phyloP scores from a whole-genome alignment of 2,329 filamentous ascomycete genomes.

The Phialophora expanda region DNA sequence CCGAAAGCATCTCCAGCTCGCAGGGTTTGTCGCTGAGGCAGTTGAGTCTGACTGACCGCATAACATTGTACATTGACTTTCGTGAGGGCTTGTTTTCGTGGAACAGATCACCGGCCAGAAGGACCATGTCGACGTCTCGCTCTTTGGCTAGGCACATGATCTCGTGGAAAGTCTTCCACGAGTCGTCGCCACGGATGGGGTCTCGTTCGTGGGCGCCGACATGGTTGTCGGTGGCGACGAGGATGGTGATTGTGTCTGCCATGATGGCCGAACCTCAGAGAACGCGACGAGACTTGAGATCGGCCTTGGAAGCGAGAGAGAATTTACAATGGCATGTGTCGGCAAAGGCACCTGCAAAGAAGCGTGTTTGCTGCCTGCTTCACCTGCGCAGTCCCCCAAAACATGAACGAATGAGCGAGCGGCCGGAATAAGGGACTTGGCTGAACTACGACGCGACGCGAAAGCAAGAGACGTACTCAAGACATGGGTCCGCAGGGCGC shows the following conservation, averaged over 20 bases:
- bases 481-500: neutral
- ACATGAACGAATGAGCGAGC: neutral
- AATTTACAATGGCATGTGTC: neutral
- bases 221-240: conserved; percentile 96
- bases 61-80: conserved; percentile 96
- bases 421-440: neutral
- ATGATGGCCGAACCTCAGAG: conserved; percentile 44
- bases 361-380: conserved; percentile 27
- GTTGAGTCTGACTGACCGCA: conserved; percentile 90
- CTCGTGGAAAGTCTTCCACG: conserved; percentile 95
- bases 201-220: conserved; percentile 96
- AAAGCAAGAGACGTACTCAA: neutral
- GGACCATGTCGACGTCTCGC: conserved; percentile 95
- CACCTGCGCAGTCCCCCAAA: neutral
- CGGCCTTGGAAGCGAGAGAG: neutral
- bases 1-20: conserved; percentile 90
- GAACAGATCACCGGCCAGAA: conserved; percentile 92
- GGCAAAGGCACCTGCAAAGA: conserved; percentile 1
- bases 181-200: conserved; percentile 92
- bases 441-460: neutral
- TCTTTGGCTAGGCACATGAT: conserved; percentile 86
- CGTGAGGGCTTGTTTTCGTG: conserved; percentile 97
- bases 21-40: conserved; percentile 95
- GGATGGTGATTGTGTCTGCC: conserved; percentile 88
- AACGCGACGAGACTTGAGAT: conserved; percentile 6